Evolutionary conservation across 176 grass and related monocot genomes (phyloP).

Genomic region (Aegilops longissima): DNA sequence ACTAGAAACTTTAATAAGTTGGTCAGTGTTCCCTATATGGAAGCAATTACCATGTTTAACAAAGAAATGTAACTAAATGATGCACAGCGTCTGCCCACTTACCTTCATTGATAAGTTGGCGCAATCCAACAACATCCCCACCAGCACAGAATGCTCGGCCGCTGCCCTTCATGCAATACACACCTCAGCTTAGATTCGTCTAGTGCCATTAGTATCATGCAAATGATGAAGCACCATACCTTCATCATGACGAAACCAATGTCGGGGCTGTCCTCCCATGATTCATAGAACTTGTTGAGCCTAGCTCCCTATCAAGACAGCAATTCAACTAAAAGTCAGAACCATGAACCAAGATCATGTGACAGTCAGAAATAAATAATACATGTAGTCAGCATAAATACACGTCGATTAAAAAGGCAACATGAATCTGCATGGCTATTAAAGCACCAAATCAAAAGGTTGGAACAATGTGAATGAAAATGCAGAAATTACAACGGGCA

Average conservation of each 20-base stretch:
- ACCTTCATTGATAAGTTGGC: conserved; percentile 56
- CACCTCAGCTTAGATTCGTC: conserved; percentile 37
- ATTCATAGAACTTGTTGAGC: conserved; percentile 85
- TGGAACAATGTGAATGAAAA: background rate
- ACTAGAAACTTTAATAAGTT: background rate
- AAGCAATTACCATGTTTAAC: background rate
- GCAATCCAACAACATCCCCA: conserved; percentile 59
- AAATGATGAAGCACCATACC: conserved; percentile 51
- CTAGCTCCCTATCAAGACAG: conserved; percentile 53
- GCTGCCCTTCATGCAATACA: conserved; percentile 70
- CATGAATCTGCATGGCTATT: background rate
- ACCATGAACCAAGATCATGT: background rate
- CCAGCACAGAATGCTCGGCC: conserved; percentile 76
- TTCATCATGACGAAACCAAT: conserved; percentile 98
- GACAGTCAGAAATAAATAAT: background rate
- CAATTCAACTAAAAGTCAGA: conserved; percentile 26
- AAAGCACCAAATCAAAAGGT: background rate
- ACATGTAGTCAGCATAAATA: background rate
- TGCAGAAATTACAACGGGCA: background rate
- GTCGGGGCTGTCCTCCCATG: conserved; percentile 92
- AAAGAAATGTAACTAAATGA: background rate
- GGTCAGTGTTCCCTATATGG: background rate
- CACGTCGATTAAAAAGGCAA: background rate
- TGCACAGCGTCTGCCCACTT: background rate
- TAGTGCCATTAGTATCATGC: background rate